Base-by-base conservation (phyloP, 805 yeast species). In the Wickerhamiella brachini region DNA sequence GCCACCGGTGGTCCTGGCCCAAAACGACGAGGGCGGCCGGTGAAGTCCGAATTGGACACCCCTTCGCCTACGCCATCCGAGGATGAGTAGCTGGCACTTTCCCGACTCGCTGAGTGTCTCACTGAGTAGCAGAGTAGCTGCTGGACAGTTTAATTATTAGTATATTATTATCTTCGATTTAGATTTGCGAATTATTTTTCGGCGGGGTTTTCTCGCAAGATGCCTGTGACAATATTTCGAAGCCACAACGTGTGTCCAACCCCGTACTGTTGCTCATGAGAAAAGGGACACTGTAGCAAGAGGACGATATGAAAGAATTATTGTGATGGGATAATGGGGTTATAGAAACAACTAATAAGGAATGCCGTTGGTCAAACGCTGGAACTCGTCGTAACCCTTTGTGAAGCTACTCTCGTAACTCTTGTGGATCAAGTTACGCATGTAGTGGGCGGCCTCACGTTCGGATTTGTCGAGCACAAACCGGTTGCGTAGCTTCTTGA, bases 301-400 rank as follows among this genome's bases (percentile, higher is more conserved):
- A n/a, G n/a, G n/a, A n/a, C n/a, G n/a, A n/a, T n/a, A n/a, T n/a
- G n/a, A n/a, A n/a, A n/a, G n/a, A n/a, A n/a, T n/a, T n/a, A n/a
- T n/a, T n/a, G n/a, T n/a, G n/a, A n/a, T n/a, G n/a, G n/a, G n/a
- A n/a, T n/a, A n/a, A n/a, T n/a, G n/a, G n/a, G n/a, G 38, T 12
- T 15, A 5, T 34, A 26, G 9, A 10, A 15, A 44, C 13, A 59
- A 56, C 54, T 60, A 89, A 62, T 89, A 90, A 17, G 98, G 98
- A 65, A 93, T 93, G 53, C 99, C 99, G 62, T 93, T 93, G 38
- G 98, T 93, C 57, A 93, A 66, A 61, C 95, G 75, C 69, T 93
- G 99, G 79, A 93, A 93, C 70, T 89, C 97, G 64, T 93, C 99
- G 67, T 93, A 93, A 20, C 96, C 97, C 63, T 82, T 85, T 37